These are phyloP conservation scores for Neurospora sp. DNA, from an alignment of 495 filamentous ascomycete genomes.

Conservation along the genomic window DNA sequence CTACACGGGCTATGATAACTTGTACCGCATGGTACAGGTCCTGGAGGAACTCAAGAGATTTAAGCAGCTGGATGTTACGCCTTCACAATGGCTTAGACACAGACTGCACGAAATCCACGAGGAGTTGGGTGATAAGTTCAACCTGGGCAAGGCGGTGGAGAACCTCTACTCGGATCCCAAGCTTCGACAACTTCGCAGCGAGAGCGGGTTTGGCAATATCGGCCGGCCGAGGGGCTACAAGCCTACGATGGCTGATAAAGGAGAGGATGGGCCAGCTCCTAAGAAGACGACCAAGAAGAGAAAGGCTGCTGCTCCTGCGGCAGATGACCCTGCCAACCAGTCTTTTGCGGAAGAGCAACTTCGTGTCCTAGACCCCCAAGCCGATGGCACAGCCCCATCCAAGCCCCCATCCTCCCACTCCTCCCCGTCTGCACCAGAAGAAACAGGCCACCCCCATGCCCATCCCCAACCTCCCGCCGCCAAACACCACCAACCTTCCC, in stretches of 20 bases:
- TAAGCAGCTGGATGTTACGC: slow-evolving; percentile 28
- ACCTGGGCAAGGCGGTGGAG: slow-evolving; percentile 27
- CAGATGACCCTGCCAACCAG: neutral
- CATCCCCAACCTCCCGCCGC: neutral
- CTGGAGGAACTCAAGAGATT: slow-evolving; percentile 38
- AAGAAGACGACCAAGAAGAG: slow-evolving; percentile 5
- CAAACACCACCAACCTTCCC: neutral
- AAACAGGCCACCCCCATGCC: neutral
- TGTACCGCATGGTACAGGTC: slow-evolving; percentile 36
- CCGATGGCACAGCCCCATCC: neutral
- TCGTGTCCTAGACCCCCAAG: neutral
- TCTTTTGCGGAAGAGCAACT: neutral
- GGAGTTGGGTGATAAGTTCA: slow-evolving; percentile 31
- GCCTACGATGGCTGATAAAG: slow-evolving; percentile 1
- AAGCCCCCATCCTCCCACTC: neutral
- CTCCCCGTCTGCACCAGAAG: neutral
- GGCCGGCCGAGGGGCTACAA: slow-evolving; percentile 35
- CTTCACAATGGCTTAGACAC: slow-evolving; percentile 39
- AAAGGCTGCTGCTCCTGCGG: neutral
- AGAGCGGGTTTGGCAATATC: slow-evolving; percentile 37
- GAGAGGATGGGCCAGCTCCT: neutral
- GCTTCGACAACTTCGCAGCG: slow-evolving; percentile 27
- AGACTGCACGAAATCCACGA: slow-evolving; percentile 30
- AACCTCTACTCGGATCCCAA: slow-evolving; percentile 37
- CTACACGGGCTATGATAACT: slow-evolving; percentile 37